Percentiles rank a stretch among this genome's conserved stretches.
Evolutionary conservation across 2,329 filamentous ascomycete species (phyloP).

Genomic region (Penicillium sp.): DNA sequence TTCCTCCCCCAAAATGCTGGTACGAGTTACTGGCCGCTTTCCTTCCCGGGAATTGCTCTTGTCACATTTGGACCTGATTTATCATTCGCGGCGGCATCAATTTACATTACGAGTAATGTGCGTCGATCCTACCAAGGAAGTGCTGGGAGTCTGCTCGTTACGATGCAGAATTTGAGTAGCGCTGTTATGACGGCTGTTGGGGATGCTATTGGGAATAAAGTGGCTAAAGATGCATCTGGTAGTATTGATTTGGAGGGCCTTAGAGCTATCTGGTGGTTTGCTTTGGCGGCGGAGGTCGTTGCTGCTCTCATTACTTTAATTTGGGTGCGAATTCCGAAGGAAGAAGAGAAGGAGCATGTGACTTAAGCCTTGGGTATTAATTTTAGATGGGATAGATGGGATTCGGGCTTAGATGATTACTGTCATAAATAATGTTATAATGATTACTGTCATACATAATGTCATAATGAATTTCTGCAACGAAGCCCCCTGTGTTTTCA

Average conservation of each 20-base stretch:
- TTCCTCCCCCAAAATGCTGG: slow-evolving; percentile 38
- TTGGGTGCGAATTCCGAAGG: slow-evolving; percentile 41
- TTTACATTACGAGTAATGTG: slow-evolving; percentile 47
- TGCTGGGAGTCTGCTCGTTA: slow-evolving; percentile 46
- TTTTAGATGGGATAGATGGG: neutral
- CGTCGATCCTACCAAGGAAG: slow-evolving; percentile 45
- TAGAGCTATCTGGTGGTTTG: slow-evolving; percentile 41
- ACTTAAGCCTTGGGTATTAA: neutral
- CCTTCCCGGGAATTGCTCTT: slow-evolving; percentile 43
- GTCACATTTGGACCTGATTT: slow-evolving; percentile 48
- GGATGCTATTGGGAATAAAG: slow-evolving; percentile 33
- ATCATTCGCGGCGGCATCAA: slow-evolving; percentile 46
- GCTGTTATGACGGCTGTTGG: slow-evolving; percentile 35
- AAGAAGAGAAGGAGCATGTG: slow-evolving; percentile 32
- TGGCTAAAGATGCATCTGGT: slow-evolving; percentile 13
- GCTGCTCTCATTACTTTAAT: slow-evolving; percentile 33
- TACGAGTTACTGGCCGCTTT: slow-evolving; percentile 45
- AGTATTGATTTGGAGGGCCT: slow-evolving; percentile 30
- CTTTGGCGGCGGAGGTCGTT: slow-evolving; percentile 29
- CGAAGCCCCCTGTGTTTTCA: too few species aligned
- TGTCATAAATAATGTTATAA: neutral
- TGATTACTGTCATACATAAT: neutral
- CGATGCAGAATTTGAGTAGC: slow-evolving; percentile 44
- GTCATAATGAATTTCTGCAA: neutral
- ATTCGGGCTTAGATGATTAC: neutral